Percentiles rank a stretch among this genome's conserved stretches.
These are phyloP conservation scores for Pythium phragmitis DNA, from an alignment of 352 stramenopile species.

Conservation along the genomic window DNA sequence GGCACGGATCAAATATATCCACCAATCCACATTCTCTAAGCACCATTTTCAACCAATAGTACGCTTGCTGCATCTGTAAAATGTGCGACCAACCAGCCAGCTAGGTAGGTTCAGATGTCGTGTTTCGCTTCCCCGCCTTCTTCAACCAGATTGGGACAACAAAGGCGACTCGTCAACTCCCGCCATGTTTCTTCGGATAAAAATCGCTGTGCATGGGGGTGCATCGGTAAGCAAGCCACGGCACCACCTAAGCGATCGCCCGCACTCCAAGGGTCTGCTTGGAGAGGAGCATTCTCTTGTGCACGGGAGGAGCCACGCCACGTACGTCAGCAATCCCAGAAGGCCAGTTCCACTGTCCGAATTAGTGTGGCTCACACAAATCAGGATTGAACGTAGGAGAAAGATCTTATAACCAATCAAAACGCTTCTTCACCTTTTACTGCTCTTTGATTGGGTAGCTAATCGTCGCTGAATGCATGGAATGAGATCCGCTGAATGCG, in stretches of 20 bases:
- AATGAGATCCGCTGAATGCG: conserved; percentile 10
- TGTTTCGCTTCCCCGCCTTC: neutral
- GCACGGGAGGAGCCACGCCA: neutral
- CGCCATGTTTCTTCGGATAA: neutral
- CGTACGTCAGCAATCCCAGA: conserved; percentile 1
- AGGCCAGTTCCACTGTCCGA: neutral
- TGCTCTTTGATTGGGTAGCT: neutral
- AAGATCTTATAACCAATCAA: neutral
- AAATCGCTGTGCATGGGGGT: neutral
- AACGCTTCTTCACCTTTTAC: neutral
- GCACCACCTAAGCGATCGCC: neutral
- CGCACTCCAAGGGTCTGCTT: neutral
- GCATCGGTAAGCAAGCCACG: neutral
- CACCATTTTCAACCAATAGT: neutral
- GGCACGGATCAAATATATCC: neutral
- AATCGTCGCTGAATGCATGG: conserved; percentile 2
- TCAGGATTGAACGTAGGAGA: neutral
- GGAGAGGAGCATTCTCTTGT: neutral
- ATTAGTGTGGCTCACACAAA: neutral
- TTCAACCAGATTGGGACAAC: neutral
- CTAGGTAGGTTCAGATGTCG: neutral
- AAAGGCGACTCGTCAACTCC: neutral
- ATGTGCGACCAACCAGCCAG: neutral
- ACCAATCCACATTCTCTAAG: neutral
- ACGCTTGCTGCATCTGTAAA: neutral